Conservation (phyloP, 352 stramenopile species). For the Phytophthora citrophthora region DNA sequence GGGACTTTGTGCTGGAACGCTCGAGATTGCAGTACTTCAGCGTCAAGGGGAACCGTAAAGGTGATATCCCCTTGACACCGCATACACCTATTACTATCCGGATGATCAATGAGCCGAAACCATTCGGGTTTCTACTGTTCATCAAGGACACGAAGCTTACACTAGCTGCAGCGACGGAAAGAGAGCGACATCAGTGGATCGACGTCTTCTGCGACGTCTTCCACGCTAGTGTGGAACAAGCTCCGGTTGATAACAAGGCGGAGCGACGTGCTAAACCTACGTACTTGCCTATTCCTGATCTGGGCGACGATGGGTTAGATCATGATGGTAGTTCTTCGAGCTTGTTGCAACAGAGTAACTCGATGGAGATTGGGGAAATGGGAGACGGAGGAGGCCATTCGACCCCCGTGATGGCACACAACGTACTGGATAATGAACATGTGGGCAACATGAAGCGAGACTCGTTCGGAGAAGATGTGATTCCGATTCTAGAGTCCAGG, state of each 20-base stretch:
- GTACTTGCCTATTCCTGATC: constrained; percentile 73
- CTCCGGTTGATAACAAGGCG: constrained; percentile 52
- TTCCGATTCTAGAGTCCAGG: constrained; percentile 63
- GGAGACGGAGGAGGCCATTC: constrained; percentile 6
- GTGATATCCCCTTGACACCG: constrained; percentile 62
- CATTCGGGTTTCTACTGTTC: constrained; percentile 74
- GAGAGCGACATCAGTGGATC: constrained; percentile 78
- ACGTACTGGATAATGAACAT: constrained; percentile 34
- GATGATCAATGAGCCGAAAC: constrained; percentile 72
- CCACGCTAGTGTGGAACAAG: constrained; percentile 75
- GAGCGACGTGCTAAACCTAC: constrained; percentile 67
- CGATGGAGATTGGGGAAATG: constrained; percentile 11
- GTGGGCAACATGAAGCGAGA: constrained; percentile 26
- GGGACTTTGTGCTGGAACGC: constrained; percentile 80
- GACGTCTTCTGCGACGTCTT: constrained; percentile 82
- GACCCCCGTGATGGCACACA: constrained; percentile 33
- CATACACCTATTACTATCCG: constrained; percentile 81
- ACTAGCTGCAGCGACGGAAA: constrained; percentile 72
- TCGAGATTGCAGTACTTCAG: constrained; percentile 80
- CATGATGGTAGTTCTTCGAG: constrained; percentile 33
- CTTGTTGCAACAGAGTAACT: constrained; percentile 30
- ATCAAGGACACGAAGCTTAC: constrained; percentile 85
- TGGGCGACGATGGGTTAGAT: constrained; percentile 35
- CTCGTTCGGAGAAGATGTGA: constrained; percentile 50
- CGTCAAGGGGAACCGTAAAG: constrained; percentile 76